Evolutionary conservation across 2,329 filamentous ascomycete genomes (phyloP), one percentile per base, ranked within the genome.

Genomic region (Fusarium denticulatum): DNA sequence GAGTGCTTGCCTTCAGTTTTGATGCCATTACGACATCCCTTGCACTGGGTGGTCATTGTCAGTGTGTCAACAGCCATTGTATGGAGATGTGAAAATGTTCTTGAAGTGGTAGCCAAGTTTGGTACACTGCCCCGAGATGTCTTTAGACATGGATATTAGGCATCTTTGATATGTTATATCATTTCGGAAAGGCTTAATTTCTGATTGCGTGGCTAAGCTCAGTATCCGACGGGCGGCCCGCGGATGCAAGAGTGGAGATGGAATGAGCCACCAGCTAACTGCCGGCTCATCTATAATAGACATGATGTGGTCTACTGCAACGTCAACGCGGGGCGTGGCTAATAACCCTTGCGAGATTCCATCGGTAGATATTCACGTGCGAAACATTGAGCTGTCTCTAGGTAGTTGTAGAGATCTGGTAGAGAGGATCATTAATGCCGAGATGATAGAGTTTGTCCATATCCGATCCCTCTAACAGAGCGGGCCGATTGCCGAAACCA

Each of bases 81-180:
- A 4, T 13, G 16, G 20, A 18, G 11, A 11, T 52, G 30, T 36
- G 15, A 26, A 14, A 18, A 13, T 36, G 16, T 20, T 36, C 2
- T 14, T 50, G 47, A 24, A 36, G 30, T 50, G 15, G 7, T 24
- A 14, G 7, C 22, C 9, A 50, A 50, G n/a, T 50, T 10, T 20
- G 30, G 11, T 26, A 7, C 7, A 6, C 5, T 0, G 9, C n/a
- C 42, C 15, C 16, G n/a, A 12, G 9, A 13, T 20, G 11, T 36
- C 30, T 4, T 24, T 34, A 3, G 11, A 20, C 18, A 26, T 6
- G 4, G 5, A n/a, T 1, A 16, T 15, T 22, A 3, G 28, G 14
- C 10, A n/a, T 49, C 20, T n/a, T 14, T 30, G 22, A 28, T 18
- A 14, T 15, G 18, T 18, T 50, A 14, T 50, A 36, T 24, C 16